Evolutionary conservation across 257 asterid genomes (phyloP).

Genomic region (Jacaranda mimosifolia): DNA sequence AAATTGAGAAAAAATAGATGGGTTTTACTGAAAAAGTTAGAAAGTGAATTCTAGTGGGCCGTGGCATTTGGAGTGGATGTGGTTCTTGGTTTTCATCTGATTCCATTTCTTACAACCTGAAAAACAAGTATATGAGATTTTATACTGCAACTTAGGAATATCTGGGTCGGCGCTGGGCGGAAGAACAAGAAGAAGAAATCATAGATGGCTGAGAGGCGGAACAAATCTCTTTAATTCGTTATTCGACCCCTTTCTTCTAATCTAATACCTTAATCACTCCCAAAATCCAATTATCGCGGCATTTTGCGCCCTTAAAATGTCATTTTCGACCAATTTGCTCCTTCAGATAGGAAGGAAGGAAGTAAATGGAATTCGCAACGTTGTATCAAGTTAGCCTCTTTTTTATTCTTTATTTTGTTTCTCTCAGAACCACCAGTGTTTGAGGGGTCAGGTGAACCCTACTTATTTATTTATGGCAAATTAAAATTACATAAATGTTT

Average conservation of each 20-base stretch:
- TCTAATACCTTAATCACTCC: conserved; percentile 10
- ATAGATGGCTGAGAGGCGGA: background rate
- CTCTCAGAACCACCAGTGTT: too few relatives aligned
- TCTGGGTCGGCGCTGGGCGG: background rate
- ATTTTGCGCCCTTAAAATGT: background rate
- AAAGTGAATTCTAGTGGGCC: conserved; percentile 25
- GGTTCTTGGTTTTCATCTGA: conserved; percentile 48
- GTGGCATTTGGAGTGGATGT: conserved; percentile 36
- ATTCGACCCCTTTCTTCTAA: background rate
- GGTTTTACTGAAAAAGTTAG: conserved; percentile 42
- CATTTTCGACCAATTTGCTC: background rate
- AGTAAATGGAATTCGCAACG: background rate
- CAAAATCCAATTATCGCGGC: background rate
- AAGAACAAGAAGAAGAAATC: conserved; percentile 20
- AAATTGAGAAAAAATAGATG: conserved; percentile 51
- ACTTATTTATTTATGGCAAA: too few relatives aligned
- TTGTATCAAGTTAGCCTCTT: too few relatives aligned
- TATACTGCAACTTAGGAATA: conserved; percentile 2
- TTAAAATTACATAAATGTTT: too few relatives aligned
- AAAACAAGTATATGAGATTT: conserved; percentile 5
- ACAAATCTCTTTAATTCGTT: background rate
- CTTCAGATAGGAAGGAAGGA: too few relatives aligned
- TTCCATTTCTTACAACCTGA: conserved; percentile 41
- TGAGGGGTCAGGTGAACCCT: too few relatives aligned
- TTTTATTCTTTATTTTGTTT: too few relatives aligned